Conservation (phyloP, 2,329 filamentous ascomycete species). For the Monilinia aucupariae region DNA sequence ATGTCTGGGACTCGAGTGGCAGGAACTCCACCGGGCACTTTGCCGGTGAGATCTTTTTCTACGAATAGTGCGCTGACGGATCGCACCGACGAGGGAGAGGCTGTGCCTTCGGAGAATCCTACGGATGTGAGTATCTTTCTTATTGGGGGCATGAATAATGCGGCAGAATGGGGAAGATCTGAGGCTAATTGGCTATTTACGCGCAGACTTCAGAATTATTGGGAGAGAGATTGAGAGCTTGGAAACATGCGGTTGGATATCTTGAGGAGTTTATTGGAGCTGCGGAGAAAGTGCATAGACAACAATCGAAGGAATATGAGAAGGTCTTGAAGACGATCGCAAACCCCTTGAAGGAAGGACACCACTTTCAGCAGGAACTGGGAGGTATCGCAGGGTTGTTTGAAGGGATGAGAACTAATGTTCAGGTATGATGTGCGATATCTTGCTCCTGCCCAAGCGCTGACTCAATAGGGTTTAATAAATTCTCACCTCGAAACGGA, state of each 20-base stretch:
- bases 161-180: not conserved
- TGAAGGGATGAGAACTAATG: slow-evolving; percentile 90
- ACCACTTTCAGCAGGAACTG: slow-evolving; percentile 89
- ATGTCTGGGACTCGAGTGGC: slow-evolving; percentile 27
- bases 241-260: slow-evolving; percentile 90
- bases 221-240: slow-evolving; percentile 81
- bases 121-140: slow-evolving; percentile 29
- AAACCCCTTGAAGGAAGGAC: slow-evolving; percentile 77
- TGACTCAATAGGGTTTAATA: slow-evolving; percentile 59
- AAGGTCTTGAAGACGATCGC: slow-evolving; percentile 89
- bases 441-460: not conserved
- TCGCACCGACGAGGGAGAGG: slow-evolving; percentile 29
- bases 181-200: not conserved
- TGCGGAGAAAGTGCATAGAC: slow-evolving; percentile 79
- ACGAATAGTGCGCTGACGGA: slow-evolving; percentile 27
- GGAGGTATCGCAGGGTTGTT: slow-evolving; percentile 86
- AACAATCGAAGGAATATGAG: slow-evolving; percentile 90
- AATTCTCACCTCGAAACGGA: slow-evolving; percentile 89
- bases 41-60: slow-evolving; percentile 30
- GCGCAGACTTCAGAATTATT: slow-evolving; percentile 70
- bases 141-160: not conserved
- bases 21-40: slow-evolving; percentile 26
- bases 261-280: slow-evolving; percentile 84
- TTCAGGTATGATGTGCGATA: slow-evolving; percentile 50
- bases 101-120: slow-evolving; percentile 31